These are phyloP conservation scores for Chlorella sp. DNA, from an alignment of 139 green algal genomes.

Conservation along the genomic window DNA sequence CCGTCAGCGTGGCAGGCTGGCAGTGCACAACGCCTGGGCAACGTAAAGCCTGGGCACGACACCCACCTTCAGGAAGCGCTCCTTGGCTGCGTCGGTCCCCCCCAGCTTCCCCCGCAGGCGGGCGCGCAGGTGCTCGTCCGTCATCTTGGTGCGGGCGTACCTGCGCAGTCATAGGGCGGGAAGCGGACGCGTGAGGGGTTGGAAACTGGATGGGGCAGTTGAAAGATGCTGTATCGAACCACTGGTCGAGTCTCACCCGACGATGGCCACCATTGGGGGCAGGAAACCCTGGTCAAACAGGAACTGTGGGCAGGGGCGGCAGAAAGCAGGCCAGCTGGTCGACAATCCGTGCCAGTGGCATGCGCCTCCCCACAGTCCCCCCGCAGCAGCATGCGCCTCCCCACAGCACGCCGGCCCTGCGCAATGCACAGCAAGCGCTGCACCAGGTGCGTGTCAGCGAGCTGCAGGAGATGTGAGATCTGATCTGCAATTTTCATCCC, in stretches of 20 bases:
- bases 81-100: constrained; percentile 14
- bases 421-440: background rate
- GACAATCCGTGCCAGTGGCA: background rate
- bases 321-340: background rate
- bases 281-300: constrained; percentile 1
- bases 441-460: constrained; percentile 34
- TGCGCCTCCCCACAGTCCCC: background rate
- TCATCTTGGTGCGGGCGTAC: constrained; percentile 78
- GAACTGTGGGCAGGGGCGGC: background rate
- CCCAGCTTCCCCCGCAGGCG: constrained; percentile 58
- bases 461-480: constrained; percentile 58
- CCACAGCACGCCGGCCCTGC: background rate
- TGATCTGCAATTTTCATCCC: too few relatives aligned
- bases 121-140: constrained; percentile 62
- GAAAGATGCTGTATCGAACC: too few relatives aligned
- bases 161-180: too few relatives aligned
- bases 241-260: too few relatives aligned
- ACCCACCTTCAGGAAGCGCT: constrained; percentile 72
- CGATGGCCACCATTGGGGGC: constrained; percentile 52
- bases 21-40: too few relatives aligned
- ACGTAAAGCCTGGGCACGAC: too few relatives aligned
- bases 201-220: too few relatives aligned
- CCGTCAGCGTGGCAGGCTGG: too few relatives aligned
- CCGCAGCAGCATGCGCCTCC: background rate
- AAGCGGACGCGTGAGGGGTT: too few relatives aligned